phyloP scores from a whole-genome alignment of 306 rosid genomes.

The Begonia masoniana region DNA sequence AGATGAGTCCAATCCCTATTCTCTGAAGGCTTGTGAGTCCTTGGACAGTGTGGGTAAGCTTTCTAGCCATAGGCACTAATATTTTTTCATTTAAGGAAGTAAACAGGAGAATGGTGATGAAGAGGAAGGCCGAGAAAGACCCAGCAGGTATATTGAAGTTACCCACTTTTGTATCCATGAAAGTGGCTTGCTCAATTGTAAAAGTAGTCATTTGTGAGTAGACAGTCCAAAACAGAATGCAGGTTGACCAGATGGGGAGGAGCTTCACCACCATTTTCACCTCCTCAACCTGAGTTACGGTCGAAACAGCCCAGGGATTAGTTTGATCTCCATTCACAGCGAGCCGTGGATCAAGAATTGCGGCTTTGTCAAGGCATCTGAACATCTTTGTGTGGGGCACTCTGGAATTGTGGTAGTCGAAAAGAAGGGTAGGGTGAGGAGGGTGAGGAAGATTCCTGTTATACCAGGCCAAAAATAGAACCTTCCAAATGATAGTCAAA shows the following conservation, averaged over 20 bases:
- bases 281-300: conserved; percentile 76
- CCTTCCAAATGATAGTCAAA: conserved; percentile 68
- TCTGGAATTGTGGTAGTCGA: conserved; percentile 48
- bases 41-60: conserved; percentile 49
- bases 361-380: conserved; percentile 92
- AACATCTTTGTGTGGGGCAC: conserved; percentile 48
- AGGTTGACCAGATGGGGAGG: conserved; percentile 90
- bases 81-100: conserved; percentile 80
- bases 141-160: conserved; percentile 52
- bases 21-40: conserved; percentile 94
- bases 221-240: conserved; percentile 90
- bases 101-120: conserved; percentile 61
- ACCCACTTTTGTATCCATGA: conserved; percentile 64
- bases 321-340: conserved; percentile 23
- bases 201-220: conserved; percentile 92
- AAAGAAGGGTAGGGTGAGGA: conserved; percentile 45
- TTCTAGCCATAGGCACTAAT: conserved; percentile 59
- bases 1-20: conserved; percentile 66
- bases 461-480: conserved; percentile 72
- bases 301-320: conserved; percentile 56
- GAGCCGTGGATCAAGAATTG: conserved; percentile 36
- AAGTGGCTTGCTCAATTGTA: conserved; percentile 88
- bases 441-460: conserved; percentile 41
- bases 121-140: conserved; percentile 56
- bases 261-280: conserved; percentile 80